Evolutionary conservation across 108 stramenopile genomes (phyloP), one percentile per base, ranked within the genome.

Genomic region (Cyclotella kingstonii): DNA sequence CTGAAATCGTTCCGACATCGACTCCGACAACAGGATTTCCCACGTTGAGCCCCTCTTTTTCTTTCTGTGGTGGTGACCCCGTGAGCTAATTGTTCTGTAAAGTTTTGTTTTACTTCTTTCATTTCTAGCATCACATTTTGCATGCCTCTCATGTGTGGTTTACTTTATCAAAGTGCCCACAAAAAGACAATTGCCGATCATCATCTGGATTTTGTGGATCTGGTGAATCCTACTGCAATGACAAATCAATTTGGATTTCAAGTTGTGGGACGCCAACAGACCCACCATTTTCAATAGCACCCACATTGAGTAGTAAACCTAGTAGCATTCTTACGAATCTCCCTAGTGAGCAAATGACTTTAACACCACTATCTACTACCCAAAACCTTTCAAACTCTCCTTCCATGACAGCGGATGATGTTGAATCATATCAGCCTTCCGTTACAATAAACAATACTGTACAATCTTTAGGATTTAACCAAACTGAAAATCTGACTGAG

Each of bases 1-100:
- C 61, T 6, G 35, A 62, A 25, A 11, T 55, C 9, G 38, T 44
- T 18, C 70, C 70, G 3, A 56, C 70, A 1, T 18, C 38, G 11
- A 6, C 34, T 7, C 70, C 70, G 34, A 71, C 70, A 4, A 69
- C 58, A 19, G 34, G 9, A 38, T 44, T 22, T 41, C 68, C 68
- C 15, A 69, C 68, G 0, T 9, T 30, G 25, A 23, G 9, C 23
- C 70, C 70, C 31, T 56, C 70, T 12, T 57, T 54, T 56, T 53
- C 48, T 2, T 14, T 54, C 5, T 71, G 70, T 41, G 49, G 49
- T 19, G 70, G 61, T 0, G 70, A 71, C 21, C 70, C 70, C 35
- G 52, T 53, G 23, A 34, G 52, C 15, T 50, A n/a, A 50, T 50
- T 27, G n/a, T n/a, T n/a, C n/a, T n/a, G n/a, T n/a, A n/a, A n/a